Conservation (phyloP, 768 basidiomycete species). For the Suillus tomentosus region DNA sequence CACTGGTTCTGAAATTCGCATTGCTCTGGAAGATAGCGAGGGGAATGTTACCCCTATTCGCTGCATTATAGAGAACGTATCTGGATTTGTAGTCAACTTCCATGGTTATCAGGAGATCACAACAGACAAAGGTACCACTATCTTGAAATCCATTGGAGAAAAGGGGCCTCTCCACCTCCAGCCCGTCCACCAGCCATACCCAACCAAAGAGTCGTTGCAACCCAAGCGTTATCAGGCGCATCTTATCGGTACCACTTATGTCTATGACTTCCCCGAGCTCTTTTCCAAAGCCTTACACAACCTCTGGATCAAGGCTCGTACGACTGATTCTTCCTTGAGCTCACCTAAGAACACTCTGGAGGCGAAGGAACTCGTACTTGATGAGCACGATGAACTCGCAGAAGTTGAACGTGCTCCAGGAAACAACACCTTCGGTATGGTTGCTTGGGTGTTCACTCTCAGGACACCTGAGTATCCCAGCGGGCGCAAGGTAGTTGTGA, state of each 20-base stretch:
- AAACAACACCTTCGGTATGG: conserved; percentile 96
- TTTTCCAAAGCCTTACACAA: conserved; percentile 97
- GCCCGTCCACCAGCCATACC: conserved; percentile 90
- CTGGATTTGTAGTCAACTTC: conserved; percentile 98
- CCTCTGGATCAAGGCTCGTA: conserved; percentile 79
- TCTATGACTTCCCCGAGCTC: conserved; percentile 98
- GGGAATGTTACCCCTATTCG: conserved; percentile 96
- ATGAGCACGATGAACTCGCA: conserved; percentile 87
- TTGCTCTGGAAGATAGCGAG: conserved; percentile 90
- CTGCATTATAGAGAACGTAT: conserved; percentile 97
- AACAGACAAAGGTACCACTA: conserved; percentile 92
- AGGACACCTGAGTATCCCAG: conserved; percentile 89
- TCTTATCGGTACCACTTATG: conserved; percentile 96
- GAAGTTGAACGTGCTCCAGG: conserved; percentile 94
- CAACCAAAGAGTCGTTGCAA: conserved; percentile 97
- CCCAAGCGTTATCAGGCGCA: conserved; percentile 99
- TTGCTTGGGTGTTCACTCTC: conserved; percentile 94
- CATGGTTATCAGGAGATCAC: conserved; percentile 98
- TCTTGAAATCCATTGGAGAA: conserved; percentile 97
- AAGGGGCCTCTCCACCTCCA: conserved; percentile 96
- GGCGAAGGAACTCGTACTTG: conserved; percentile 88
- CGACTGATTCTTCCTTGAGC: conserved; percentile 62
- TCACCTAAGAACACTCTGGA: conserved; percentile 79
- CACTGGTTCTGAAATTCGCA: conserved; percentile 95
- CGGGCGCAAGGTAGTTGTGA: conserved; percentile 84